Evolutionary conservation across 2,329 filamentous ascomycete species (phyloP).

Genomic region (Arthrobotrys entomopaga): DNA sequence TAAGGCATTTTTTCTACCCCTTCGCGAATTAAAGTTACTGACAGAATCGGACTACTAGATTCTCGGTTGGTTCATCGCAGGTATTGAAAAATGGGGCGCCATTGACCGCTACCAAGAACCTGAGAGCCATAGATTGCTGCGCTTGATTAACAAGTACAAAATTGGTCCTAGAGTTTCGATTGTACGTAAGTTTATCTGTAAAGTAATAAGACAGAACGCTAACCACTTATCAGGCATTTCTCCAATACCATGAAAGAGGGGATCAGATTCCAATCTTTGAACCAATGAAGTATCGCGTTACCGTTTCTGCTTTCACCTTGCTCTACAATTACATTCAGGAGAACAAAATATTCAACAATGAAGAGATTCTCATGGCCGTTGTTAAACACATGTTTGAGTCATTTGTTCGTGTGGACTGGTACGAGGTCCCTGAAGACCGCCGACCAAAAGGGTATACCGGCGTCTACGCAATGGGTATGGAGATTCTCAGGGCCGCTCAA

Average conservation of each 20-base stretch:
- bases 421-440: constrained; percentile 7
- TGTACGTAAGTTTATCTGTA: constrained; percentile 15
- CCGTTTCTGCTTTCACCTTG: constrained; percentile 33
- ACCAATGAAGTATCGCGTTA: constrained; percentile 26
- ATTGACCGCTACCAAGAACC: constrained; percentile 33
- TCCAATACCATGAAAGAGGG: constrained; percentile 21
- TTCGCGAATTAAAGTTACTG: neutral
- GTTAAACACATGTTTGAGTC: constrained; percentile 14
- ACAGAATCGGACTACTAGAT: constrained; percentile 9
- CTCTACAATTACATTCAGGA: constrained; percentile 24
- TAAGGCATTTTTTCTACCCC: constrained; percentile 11
- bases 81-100: constrained; percentile 32
- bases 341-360: constrained; percentile 12
- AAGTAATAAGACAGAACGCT: neutral
- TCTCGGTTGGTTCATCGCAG: constrained; percentile 43
- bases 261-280: constrained; percentile 27
- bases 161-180: constrained; percentile 16
- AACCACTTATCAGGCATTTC: constrained; percentile 20
- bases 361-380: constrained; percentile 20
- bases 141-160: constrained; percentile 14
- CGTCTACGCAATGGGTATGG: constrained; percentile 37
- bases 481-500: constrained; percentile 10
- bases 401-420: constrained; percentile 16
- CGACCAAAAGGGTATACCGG: constrained; percentile 36
- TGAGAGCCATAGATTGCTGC: constrained; percentile 12